These are phyloP conservation scores for Pyronema domesticum DNA, from an alignment of 495 filamentous ascomycete species.

Conservation along the genomic window DNA sequence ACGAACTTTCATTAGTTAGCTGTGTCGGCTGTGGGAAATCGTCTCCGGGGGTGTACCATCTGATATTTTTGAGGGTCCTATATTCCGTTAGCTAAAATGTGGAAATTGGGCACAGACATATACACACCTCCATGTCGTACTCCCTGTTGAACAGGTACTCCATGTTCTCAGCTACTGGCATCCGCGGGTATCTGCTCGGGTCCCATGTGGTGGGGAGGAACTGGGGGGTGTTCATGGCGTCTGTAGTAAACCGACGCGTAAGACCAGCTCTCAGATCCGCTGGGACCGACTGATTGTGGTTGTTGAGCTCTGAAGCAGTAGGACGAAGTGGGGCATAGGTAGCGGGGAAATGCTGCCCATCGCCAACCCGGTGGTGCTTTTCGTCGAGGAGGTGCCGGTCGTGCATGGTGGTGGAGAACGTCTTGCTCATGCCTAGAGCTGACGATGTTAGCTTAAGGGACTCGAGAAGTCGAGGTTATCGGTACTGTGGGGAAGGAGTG, in stretches of 20 bases:
- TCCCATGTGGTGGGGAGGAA: slow-evolving; percentile 15
- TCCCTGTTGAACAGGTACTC: slow-evolving; percentile 28
- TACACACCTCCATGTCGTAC: slow-evolving; percentile 16
- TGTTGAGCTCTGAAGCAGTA: slow-evolving; percentile 4
- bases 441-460: neutral
- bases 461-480: too few species aligned
- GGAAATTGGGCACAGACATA: neutral
- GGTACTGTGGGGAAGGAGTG: too few species aligned
- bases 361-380: slow-evolving; percentile 17
- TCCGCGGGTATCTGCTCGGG: slow-evolving; percentile 15
- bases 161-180: slow-evolving; percentile 33
- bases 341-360: slow-evolving; percentile 23
- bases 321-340: slow-evolving; percentile 23
- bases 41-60: slow-evolving; percentile 14
- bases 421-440: slow-evolving; percentile 23
- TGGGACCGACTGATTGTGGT: slow-evolving; percentile 7
- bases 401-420: slow-evolving; percentile 23
- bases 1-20: slow-evolving; percentile 37
- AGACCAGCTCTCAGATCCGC: slow-evolving; percentile 39
- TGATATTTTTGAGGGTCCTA: slow-evolving; percentile 22
- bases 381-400: slow-evolving; percentile 22
- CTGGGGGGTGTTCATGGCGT: slow-evolving; percentile 33
- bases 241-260: slow-evolving; percentile 86
- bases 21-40: neutral
- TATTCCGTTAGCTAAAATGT: neutral